Conservation (phyloP, 2,329 filamentous ascomycete genomes). For the Xylaria sp. region DNA sequence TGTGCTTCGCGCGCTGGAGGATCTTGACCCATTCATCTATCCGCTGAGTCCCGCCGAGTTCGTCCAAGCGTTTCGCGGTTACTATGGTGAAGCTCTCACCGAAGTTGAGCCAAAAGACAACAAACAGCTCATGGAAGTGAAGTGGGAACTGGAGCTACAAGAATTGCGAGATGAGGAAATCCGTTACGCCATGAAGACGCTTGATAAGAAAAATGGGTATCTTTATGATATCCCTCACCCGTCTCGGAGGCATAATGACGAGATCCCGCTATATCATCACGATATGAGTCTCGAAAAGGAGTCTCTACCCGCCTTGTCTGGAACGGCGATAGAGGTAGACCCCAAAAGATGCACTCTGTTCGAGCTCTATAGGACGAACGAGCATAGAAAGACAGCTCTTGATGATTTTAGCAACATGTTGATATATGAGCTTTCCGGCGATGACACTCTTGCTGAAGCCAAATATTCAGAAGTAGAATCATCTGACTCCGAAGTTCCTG, state of each 20-base stretch:
- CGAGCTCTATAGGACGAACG: not conserved
- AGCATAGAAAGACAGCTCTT: not conserved
- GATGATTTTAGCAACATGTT: not conserved
- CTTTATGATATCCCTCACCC: constrained; percentile 11
- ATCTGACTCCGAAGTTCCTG: too few species aligned
- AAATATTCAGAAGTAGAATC: too few species aligned
- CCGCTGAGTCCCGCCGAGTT: not conserved
- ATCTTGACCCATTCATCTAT: too few species aligned
- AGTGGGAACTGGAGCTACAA: constrained; percentile 11
- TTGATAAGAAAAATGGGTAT: too few species aligned
- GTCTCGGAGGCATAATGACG: not conserved
- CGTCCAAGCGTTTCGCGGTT: not conserved
- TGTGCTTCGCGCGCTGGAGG: not conserved
- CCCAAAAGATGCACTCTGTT: constrained; percentile 2
- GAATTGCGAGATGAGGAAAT: constrained; percentile 11
- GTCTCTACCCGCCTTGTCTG: not conserved
- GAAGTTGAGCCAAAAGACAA: not conserved
- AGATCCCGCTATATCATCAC: not conserved
- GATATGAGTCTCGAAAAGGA: not conserved
- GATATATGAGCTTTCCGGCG: not conserved
- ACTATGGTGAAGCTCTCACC: not conserved
- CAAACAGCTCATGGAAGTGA: not conserved
- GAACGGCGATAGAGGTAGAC: not conserved
- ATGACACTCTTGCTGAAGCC: too few species aligned
- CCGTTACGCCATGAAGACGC: not conserved